Evolutionary conservation across 768 basidiomycete genomes (phyloP).

Genomic region (Chalciporus pseudorubinellus): DNA sequence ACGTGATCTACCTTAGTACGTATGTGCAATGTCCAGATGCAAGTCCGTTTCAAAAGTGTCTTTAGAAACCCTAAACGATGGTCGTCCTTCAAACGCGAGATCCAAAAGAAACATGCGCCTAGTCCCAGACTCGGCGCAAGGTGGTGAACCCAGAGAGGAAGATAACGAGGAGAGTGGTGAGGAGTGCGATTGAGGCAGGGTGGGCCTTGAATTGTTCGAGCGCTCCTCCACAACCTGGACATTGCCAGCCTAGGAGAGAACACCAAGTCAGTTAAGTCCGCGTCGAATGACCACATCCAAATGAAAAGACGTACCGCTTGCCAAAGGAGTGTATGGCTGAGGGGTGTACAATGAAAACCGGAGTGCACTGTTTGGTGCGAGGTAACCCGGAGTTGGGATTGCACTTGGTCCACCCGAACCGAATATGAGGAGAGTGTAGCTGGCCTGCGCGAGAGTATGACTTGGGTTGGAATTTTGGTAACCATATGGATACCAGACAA

Average conservation of each 20-base stretch:
- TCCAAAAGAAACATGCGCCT: slow-evolving; percentile 3
- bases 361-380: slow-evolving; percentile 52
- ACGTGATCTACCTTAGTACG: slow-evolving; percentile 28
- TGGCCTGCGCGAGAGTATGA: slow-evolving; percentile 57
- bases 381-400: slow-evolving; percentile 45
- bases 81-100: slow-evolving; percentile 1
- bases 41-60: slow-evolving; percentile 28
- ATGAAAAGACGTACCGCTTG: slow-evolving; percentile 34
- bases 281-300: neutral
- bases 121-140: slow-evolving; percentile 31
- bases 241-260: slow-evolving; percentile 27
- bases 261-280: neutral
- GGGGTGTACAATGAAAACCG: slow-evolving; percentile 66
- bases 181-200: slow-evolving; percentile 32
- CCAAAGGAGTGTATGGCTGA: slow-evolving; percentile 51
- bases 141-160: slow-evolving; percentile 36
- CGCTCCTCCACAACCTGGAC: slow-evolving; percentile 29
- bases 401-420: slow-evolving; percentile 55
- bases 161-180: slow-evolving; percentile 31
- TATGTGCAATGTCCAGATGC: slow-evolving; percentile 28
- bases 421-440: slow-evolving; percentile 58
- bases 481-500: slow-evolving; percentile 60
- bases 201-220: slow-evolving; percentile 30
- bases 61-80: slow-evolving; percentile 14
- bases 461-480: slow-evolving; percentile 49